Percentiles rank a stretch among this genome's conserved stretches.
Conservation (phyloP, 495 filamentous ascomycete species). For the Podospora bellae-mahoneyi region DNA sequence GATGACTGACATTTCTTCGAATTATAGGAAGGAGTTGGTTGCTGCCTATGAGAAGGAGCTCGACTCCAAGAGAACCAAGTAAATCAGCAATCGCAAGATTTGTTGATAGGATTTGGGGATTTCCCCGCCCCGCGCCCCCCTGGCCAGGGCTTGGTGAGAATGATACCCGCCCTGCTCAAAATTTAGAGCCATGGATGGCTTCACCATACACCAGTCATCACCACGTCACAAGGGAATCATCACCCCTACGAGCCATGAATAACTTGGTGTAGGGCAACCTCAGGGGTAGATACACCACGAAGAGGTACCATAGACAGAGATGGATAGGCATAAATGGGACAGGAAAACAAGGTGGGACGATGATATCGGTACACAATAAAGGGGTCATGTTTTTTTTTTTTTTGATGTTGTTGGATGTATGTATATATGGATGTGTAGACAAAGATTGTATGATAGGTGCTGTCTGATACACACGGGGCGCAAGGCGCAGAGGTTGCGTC, state of each 20-base stretch:
- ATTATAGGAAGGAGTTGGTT: conserved; percentile 74
- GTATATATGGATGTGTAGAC: background rate
- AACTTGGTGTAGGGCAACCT: background rate
- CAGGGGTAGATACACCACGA: background rate
- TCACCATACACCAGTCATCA: background rate
- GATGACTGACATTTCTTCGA: conserved; percentile 6
- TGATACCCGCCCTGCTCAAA: background rate
- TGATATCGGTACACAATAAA: background rate
- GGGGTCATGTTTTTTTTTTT: background rate
- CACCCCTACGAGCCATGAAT: background rate
- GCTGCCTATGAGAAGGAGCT: conserved; percentile 84
- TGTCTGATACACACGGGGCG: background rate
- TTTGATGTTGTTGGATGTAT: background rate
- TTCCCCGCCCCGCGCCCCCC: background rate
- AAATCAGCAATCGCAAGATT: conserved; percentile 15
- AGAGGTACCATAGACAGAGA: background rate
- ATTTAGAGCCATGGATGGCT: background rate
- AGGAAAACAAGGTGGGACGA: background rate
- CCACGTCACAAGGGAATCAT: background rate
- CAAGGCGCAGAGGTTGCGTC: background rate
- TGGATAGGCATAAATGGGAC: background rate
- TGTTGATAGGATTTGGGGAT: background rate
- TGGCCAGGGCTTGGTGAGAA: background rate
- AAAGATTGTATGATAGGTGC: background rate
- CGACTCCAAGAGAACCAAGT: conserved; percentile 60